Base-by-base conservation (phyloP, 768 basidiomycete species). In the Calocera cornea region DNA sequence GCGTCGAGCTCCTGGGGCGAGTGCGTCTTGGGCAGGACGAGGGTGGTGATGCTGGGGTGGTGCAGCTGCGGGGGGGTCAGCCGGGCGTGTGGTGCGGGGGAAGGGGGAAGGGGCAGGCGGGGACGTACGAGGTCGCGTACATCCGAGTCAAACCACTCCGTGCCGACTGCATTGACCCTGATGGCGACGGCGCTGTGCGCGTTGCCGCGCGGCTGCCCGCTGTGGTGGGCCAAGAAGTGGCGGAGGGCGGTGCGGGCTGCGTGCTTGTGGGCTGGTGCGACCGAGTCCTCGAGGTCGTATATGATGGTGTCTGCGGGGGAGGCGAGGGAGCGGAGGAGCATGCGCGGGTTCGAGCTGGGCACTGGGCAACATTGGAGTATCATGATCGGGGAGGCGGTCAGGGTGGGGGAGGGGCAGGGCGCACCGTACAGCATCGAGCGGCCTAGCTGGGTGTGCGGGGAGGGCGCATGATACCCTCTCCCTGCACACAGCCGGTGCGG, bases 211-310 rank as follows among this genome's bases (percentile, higher is more conserved):
- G 54, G 11, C 27, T 60, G 27, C 14, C n/a, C n/a, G n/a, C n/a
- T n/a, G 49, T 80, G 72, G 74, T 84, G 90, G 49, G 76, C 73
- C 33, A 89, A 76, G 72, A 88, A 92, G 8, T 77, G 76, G 38
- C 76, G 74, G 2, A 90, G 78, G 8, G 84, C 79, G 7, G 73
- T 73, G 68, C 90, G 80, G 0, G 90, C 88, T 65, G 80, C 76
- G 24, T 77, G 76, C 74, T 91, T 90, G 68, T 86, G 84, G 2
- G 79, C 78, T 2, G 88, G 87, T 2, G 90, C 78, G 0, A 95
- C 85, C 69, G 89, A 89, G 75, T 95, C 93, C 75, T 95, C 93
- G 14, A 95, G 80, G 78, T 95, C 93, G 72, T 92, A 94, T 29
- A 92, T 87, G 38, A 93, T 79, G 47, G 87, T 81, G 69, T 95